These are phyloP conservation scores for Calonectria henricotiae DNA, from an alignment of 2,329 filamentous ascomycete genomes.

Conservation along the genomic window DNA sequence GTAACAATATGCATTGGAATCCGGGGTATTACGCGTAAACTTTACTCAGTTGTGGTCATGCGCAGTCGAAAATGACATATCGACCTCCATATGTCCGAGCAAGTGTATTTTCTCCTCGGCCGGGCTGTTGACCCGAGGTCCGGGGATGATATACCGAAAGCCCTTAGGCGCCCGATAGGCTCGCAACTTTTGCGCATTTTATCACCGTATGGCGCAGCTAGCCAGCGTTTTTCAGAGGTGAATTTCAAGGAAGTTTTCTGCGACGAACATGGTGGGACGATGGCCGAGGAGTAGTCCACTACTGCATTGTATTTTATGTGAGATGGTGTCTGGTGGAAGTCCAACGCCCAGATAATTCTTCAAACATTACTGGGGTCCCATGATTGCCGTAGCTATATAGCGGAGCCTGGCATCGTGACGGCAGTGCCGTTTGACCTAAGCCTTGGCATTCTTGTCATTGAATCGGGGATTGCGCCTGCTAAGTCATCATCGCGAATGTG, in stretches of 20 bases:
- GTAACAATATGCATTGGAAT: neutral
- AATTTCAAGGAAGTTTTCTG: neutral
- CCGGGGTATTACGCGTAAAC: neutral
- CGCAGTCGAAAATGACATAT: neutral
- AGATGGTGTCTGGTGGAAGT: constrained; percentile 1
- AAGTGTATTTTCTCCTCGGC: neutral
- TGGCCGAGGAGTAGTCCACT: neutral
- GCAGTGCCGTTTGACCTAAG: neutral
- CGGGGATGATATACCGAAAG: neutral
- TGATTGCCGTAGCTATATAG: neutral
- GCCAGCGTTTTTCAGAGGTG: neutral
- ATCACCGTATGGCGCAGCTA: neutral
- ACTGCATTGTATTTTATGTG: neutral
- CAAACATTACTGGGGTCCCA: constrained; percentile 5
- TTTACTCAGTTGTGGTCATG: neutral
- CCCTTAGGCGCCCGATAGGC: neutral
- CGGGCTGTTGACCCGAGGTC: constrained; percentile 1
- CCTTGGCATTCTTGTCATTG: neutral
- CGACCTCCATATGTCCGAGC: neutral
- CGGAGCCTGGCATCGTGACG: neutral
- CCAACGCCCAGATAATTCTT: neutral
- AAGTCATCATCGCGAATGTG: constrained; percentile 8
- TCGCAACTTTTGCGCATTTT: constrained; percentile 2
- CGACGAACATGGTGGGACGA: constrained; percentile 3
- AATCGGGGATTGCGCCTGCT: neutral